These are phyloP conservation scores for Cutaneotrichosporon daszewskae DNA, from an alignment of 1,284 basidiomycete genomes.

Conservation along the genomic window DNA sequence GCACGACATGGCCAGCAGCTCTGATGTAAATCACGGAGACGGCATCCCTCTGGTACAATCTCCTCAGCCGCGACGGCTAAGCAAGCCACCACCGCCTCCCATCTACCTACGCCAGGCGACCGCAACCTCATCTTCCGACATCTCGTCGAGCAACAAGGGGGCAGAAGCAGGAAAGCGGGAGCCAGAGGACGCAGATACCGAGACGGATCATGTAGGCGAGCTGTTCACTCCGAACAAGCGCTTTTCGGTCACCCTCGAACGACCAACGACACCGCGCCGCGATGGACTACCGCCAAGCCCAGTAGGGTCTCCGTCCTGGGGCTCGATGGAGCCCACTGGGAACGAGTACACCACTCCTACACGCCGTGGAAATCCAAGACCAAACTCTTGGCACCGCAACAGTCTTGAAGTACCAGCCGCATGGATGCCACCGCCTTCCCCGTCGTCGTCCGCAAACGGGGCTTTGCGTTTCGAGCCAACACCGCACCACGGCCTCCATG, in stretches of 20 bases:
- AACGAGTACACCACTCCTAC: neutral
- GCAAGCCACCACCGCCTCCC: slow-evolving; percentile 3
- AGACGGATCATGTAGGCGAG: slow-evolving; percentile 4
- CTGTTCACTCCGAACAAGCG: slow-evolving; percentile 1
- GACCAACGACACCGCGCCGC: neutral
- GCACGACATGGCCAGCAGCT: no score
- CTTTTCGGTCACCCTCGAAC: slow-evolving; percentile 1
- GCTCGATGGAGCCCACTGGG: neutral
- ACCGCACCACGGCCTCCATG: slow-evolving; percentile 57
- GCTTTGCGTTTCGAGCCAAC: slow-evolving; percentile 3
- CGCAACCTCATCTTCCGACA: neutral
- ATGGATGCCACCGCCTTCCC: neutral
- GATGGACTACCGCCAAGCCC: neutral
- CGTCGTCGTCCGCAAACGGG: neutral
- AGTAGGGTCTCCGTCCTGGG: neutral
- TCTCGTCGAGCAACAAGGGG: neutral
- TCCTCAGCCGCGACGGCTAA: neutral
- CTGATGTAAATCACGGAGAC: no score
- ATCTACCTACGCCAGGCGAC: slow-evolving; percentile 8
- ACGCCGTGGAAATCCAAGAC: neutral
- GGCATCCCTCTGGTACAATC: no score
- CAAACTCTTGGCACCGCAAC: slow-evolving; percentile 1
- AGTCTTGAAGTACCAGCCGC: slow-evolving; percentile 5
- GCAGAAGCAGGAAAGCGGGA: neutral
- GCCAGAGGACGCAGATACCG: neutral